phyloP scores from a whole-genome alignment of 2,329 filamentous ascomycete genomes.

The Paraphoma chrysanthemicola region DNA sequence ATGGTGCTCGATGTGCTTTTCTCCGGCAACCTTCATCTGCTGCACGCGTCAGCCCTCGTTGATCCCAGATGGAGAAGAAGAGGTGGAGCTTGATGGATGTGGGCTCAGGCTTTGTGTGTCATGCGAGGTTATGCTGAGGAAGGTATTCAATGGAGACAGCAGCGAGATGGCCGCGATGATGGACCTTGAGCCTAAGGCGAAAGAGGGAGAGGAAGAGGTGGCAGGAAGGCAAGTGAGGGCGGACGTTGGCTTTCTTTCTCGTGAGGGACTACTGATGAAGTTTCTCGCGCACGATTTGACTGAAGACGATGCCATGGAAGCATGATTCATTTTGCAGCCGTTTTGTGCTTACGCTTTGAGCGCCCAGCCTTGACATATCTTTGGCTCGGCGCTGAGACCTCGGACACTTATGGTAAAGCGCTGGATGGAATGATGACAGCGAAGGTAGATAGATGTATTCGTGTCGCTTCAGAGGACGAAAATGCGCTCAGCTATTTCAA shows the following conservation, averaged over 20 bases:
- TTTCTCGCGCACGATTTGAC: background rate
- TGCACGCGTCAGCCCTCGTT: conserved; percentile 9
- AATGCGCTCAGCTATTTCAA: no score
- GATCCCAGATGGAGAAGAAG: conserved; percentile 9
- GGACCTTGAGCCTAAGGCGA: conserved; percentile 25
- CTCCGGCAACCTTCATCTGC: conserved; percentile 24
- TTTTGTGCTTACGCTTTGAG: background rate
- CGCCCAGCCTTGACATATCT: no score
- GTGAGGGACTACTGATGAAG: background rate
- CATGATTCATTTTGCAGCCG: no score
- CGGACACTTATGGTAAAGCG: no score
- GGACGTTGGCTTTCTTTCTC: conserved; percentile 35
- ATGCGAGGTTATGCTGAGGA: conserved; percentile 21
- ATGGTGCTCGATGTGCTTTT: conserved; percentile 43
- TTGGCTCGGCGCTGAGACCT: no score
- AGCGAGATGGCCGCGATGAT: conserved; percentile 15
- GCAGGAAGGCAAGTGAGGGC: conserved; percentile 18
- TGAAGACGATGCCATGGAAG: background rate
- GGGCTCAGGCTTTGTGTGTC: conserved; percentile 21
- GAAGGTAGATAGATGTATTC: no score
- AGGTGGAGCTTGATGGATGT: conserved; percentile 14
- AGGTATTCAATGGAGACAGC: conserved; percentile 13
- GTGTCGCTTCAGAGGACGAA: no score
- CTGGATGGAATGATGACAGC: no score
- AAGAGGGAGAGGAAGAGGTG: conserved; percentile 14